These are phyloP conservation scores for Emergomyces orientalis DNA, from an alignment of 2,329 filamentous ascomycete species.

Conservation along the genomic window DNA sequence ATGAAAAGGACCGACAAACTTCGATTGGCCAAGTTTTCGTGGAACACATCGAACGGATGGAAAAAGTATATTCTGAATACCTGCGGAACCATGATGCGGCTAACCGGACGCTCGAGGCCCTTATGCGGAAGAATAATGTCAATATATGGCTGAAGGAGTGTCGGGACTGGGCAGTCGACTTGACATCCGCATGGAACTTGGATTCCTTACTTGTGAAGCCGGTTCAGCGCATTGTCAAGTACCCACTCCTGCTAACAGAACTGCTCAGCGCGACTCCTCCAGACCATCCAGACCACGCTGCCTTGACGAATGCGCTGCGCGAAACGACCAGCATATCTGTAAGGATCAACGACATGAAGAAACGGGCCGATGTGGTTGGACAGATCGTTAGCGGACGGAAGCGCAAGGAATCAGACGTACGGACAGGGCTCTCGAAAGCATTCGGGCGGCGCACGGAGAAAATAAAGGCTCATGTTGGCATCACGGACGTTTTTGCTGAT, in stretches of 20 bases:
- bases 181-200: slow-evolving; percentile 89
- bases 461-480: slow-evolving; percentile 60
- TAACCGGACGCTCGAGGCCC: slow-evolving; percentile 48
- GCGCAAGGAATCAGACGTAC: slow-evolving; percentile 79
- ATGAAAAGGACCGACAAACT: slow-evolving; percentile 51
- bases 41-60: slow-evolving; percentile 49
- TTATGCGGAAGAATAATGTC: slow-evolving; percentile 49
- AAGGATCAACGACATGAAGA: slow-evolving; percentile 88
- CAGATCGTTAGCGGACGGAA: slow-evolving; percentile 73
- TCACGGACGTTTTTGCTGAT: slow-evolving; percentile 64
- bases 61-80: slow-evolving; percentile 56
- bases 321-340: slow-evolving; percentile 54
- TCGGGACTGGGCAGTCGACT: slow-evolving; percentile 79
- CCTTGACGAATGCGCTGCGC: slow-evolving; percentile 62
- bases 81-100: slow-evolving; percentile 56
- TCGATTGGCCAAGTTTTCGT: slow-evolving; percentile 52
- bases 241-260: slow-evolving; percentile 74
- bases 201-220: slow-evolving; percentile 97
- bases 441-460: slow-evolving; percentile 86
- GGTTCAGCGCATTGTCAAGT: slow-evolving; percentile 88
- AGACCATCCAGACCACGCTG: slow-evolving; percentile 71
- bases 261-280: slow-evolving; percentile 68
- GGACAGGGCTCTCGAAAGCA: slow-evolving; percentile 73
- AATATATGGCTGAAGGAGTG: slow-evolving; percentile 85
- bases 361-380: slow-evolving; percentile 83